Base-by-base conservation (phyloP, 257 asterid genomes). In the Voacanga thouarsii region DNA sequence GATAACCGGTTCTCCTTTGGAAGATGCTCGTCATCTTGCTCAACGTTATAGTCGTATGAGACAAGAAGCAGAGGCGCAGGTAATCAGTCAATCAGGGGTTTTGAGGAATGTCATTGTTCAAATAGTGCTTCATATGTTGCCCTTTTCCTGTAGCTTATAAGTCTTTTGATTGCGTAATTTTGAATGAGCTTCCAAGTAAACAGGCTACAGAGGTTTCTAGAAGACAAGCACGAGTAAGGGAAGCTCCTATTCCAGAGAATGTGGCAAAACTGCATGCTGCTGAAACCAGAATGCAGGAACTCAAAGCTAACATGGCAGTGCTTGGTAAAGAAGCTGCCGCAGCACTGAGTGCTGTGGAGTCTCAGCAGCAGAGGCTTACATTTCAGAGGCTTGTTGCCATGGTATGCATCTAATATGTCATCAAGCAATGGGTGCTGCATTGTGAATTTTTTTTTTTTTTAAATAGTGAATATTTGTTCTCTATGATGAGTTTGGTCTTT, bases 21-120 rank as follows among this genome's bases (percentile, higher is more conserved):
- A 95, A 86, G 99, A 95, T 83, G 99, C 99, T 84, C 97, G 98
- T n/a, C 97, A 93, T 86, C 94, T 95, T 79, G 99, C 99, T 79
- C 99, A 95, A 87, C 93, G 98, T 76, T 95, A 93, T 79, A 93
- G 99, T 87, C 87, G 81, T 81, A 87, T 95, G 99, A 92, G 99
- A 80, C 99, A 93, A 90, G 99, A 96, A 73, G 98, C 98, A 59
- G 98, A 96, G 89, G 83, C 91, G 41, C 99, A 93, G 92, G 98
- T 96, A 85, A 85, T 80, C 51, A 91, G 91, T 97, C 92, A 83
- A 86, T 81, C 44, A 43, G 53, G 61, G 19, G 30, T 7, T 50
- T 68, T 43, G 24, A n/a, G 72, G 30, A 44, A 18, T 55, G 37
- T 59, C 18, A 51, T 51, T 23, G 14, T 41, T 72, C 11, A 2